Evolutionary conservation across 192 early-diverging fungal genomes (phyloP), one percentile per base, ranked within the genome.

Genomic region (Thoreauomyces humboldtii): DNA sequence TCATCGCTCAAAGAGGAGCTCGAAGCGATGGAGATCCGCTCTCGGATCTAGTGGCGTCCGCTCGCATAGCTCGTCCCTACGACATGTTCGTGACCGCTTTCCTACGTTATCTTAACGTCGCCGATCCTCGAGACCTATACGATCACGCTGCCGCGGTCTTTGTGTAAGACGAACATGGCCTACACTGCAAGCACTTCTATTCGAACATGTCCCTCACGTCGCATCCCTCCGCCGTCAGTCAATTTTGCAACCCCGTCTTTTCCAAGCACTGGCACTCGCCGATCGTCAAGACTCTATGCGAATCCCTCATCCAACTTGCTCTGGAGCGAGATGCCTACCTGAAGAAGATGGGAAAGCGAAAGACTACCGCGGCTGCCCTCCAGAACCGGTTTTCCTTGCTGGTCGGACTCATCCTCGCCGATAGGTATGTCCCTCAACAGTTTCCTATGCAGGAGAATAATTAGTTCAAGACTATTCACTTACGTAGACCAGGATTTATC

Each of bases 381-480:
- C 64, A 66, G 44, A 66, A 66, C 34, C 52, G 64, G 24, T 66
- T 66, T 25, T 66, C 64, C 42, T n/a, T 37, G 7, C 35, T 57
- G 2, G 45, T 66, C 53, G n/a, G 27, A 3, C 42, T 47, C 38
- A 57, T 66, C 19, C 45, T 66, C 34, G 64, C 34, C n/a, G 64
- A 66, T 33, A 35, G 44, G 52, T 57, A 42, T n/a, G 64, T 41
- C 38, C 38, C 38, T n/a, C 9, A 9, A 9, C 38, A 12, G n/a
- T 41, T 41, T 41, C 38, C 38, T 41, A 41, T 12, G 11, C n/a
- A 41, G 11, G 9, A 41, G 38, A 41, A n/a, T n/a, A n/a, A n/a
- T n/a, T n/a, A n/a, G 9, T n/a, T 41, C 38, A 41, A 12, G 9
- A 9, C 38, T 41, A 41, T 41, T n/a, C 9, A 12, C 11, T 41